These are phyloP conservation scores for Gaultheria prostrata DNA, from an alignment of 148 eudicot genomes.

Conservation along the genomic window DNA sequence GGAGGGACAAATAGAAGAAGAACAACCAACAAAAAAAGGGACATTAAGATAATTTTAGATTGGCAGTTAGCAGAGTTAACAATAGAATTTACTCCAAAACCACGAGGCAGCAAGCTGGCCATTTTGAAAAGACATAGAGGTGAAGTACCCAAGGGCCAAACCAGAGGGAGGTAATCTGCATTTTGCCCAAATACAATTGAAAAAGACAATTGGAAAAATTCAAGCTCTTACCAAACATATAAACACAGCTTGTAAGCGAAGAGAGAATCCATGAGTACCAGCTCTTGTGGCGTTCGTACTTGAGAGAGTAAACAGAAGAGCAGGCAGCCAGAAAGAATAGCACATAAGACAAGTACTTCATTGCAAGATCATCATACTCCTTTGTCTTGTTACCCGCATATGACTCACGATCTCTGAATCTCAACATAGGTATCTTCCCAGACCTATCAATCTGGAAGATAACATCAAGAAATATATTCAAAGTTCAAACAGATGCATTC, in stretches of 20 bases:
- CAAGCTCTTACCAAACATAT: conserved; percentile 83
- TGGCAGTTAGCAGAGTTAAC: too few species aligned
- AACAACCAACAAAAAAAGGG: too few species aligned
- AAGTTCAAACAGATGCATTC: conserved; percentile 1
- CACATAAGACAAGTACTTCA: conserved; percentile 91
- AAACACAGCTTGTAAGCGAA: conserved; percentile 94
- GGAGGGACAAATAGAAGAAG: too few species aligned
- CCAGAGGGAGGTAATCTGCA: too few species aligned
- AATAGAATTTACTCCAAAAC: too few species aligned
- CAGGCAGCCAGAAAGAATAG: conserved; percentile 77
- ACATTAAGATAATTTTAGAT: too few species aligned
- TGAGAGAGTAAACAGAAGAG: conserved; percentile 82
- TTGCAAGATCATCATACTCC: conserved; percentile 97
- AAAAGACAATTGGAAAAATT: not conserved
- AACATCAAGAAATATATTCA: conserved; percentile 9
- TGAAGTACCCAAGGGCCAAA: too few species aligned
- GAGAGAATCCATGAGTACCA: conserved; percentile 99
- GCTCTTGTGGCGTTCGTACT: conserved; percentile 91
- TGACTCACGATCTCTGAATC: conserved; percentile 90
- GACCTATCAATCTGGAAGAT: conserved; percentile 78
- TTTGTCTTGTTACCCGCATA: conserved; percentile 89
- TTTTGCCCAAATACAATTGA: too few species aligned
- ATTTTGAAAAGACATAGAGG: too few species aligned
- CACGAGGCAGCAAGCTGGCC: too few species aligned
- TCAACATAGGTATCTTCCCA: conserved; percentile 75